These are phyloP conservation scores for Tripidium arundinaceum DNA, from an alignment of 202 grass and related monocot genomes.

Conservation along the genomic window DNA sequence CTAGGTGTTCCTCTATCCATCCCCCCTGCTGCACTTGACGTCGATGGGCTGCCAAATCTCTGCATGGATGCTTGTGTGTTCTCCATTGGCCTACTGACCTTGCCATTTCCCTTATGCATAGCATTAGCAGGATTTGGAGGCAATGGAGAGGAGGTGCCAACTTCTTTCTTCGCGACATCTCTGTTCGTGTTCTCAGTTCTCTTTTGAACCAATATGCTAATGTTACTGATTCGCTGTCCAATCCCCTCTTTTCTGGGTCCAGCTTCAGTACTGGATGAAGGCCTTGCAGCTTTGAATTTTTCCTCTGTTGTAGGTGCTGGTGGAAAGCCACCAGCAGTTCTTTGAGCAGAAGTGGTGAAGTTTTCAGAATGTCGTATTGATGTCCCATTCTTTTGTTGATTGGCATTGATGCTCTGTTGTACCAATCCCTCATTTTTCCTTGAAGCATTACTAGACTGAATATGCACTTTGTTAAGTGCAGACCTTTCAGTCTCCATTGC, in stretches of 20 bases:
- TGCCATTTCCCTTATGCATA: conserved; percentile 52
- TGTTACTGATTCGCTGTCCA: conserved; percentile 51
- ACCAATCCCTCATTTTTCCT: conserved; percentile 46
- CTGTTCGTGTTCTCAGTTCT: conserved; percentile 41
- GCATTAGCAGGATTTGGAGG: conserved; percentile 31
- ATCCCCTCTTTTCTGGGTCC: conserved; percentile 35
- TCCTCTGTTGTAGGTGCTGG: conserved; percentile 34
- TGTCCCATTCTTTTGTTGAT: conserved; percentile 53
- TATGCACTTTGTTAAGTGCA: conserved; percentile 47
- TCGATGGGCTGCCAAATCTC: conserved; percentile 39
- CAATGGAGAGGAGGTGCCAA: conserved; percentile 27
- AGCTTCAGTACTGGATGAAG: conserved; percentile 39
- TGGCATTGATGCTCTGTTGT: conserved; percentile 34
- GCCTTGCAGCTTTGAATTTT: conserved; percentile 36
- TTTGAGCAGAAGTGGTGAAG: conserved; percentile 32
- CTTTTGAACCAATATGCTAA: conserved; percentile 54
- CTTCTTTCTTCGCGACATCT: conserved; percentile 41
- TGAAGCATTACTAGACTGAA: conserved; percentile 34
- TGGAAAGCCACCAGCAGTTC: conserved; percentile 27
- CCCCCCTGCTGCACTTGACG: conserved; percentile 26
- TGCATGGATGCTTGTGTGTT: conserved; percentile 31
- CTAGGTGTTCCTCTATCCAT: conserved; percentile 43
- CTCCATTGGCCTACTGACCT: conserved; percentile 35
- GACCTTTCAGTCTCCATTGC: conserved; percentile 39
- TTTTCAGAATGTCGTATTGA: conserved; percentile 28